Base-by-base conservation (phyloP, 371 early-diverging fungal genomes). In the Apophysomyces elegans region DNA sequence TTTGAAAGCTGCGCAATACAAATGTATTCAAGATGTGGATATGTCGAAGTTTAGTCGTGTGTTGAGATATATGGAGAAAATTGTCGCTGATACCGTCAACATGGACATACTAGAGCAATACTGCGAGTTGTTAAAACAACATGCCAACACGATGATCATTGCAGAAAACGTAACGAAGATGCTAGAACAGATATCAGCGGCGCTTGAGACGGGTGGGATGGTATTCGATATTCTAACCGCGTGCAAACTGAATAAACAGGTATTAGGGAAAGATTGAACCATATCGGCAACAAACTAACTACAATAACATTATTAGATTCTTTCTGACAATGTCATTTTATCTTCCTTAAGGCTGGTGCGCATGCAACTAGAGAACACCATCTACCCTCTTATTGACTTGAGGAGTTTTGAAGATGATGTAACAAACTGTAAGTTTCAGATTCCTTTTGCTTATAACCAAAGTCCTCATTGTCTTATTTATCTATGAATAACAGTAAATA, bases 331-430 rank as follows among this genome's bases (percentile, higher is more conserved):
- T 35, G 36, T 74, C 0, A 63, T 79, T 6, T 54, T 71, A 21
- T 69, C 68, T n/a, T 78, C 79, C 45, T 59, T 81, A 32, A 70
- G 72, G 13, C 65, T 72, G 1, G 63, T 72, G 13, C 75, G 76
- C 32, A 66, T 62, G 9, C 74, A 77, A 39, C 21, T 81, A 14
- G 77, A 71, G 44, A 76, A 66, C 47, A 71, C 69, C 9, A 65
- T 81, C 61, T 81, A 79, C 63, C 82, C 82, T 7, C 44, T 78
- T 9, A 71, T 77, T 44, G 79, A 79, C 61, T 44, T 70, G 37
- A 72, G 64, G 21, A 59, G 57, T 4, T 58, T 68, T 37, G 73
- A 70, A 16, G 72, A 73, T 7, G 73, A 70, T 58, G 54, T 59
- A 0, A 68, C 64, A 9, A 64, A 61, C 47, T 71, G 77, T 75